A percentile compares a stretch with the other conserved stretches of the same genome.
These are phyloP conservation scores for Betula pendula DNA, from an alignment of 306 rosid genomes.

Conservation along the genomic window DNA sequence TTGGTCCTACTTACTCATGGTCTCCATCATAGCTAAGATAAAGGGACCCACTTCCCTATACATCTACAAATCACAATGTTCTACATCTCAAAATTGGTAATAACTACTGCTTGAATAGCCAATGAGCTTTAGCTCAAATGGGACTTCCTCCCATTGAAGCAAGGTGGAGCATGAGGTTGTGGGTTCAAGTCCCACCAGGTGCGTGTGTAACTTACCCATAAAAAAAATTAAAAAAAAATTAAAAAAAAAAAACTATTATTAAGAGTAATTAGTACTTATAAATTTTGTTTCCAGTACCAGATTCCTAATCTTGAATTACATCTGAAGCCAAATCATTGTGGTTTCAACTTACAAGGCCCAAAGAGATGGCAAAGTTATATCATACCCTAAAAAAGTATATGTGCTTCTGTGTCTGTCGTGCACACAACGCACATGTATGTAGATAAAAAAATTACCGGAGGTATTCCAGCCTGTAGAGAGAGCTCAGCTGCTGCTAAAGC, in stretches of 20 bases:
- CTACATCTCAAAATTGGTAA: background rate
- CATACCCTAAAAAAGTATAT: background rate
- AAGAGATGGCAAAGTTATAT: background rate
- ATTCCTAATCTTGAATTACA: constrained; percentile 3
- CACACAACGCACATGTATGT: background rate
- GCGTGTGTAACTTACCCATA: too few species aligned
- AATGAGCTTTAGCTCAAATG: too few species aligned
- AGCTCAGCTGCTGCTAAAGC: constrained; percentile 99
- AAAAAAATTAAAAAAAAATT: too few species aligned
- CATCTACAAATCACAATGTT: background rate
- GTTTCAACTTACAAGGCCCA: background rate
- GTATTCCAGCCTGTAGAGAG: constrained; percentile 94
- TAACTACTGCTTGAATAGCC: too few species aligned
- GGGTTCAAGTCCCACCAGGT: too few species aligned
- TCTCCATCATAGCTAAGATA: constrained; percentile 12
- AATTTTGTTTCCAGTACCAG: background rate
- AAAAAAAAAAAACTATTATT: background rate
- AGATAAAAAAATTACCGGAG: constrained; percentile 57
- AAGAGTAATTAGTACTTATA: background rate
- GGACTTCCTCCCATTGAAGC: too few species aligned
- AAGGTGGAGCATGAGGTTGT: too few species aligned
- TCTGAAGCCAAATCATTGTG: background rate
- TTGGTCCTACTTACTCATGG: constrained; percentile 15
- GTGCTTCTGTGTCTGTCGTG: background rate
- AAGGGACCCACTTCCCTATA: background rate